These are phyloP conservation scores for Hippophae rhamnoides DNA, from an alignment of 306 rosid species.

Conservation along the genomic window DNA sequence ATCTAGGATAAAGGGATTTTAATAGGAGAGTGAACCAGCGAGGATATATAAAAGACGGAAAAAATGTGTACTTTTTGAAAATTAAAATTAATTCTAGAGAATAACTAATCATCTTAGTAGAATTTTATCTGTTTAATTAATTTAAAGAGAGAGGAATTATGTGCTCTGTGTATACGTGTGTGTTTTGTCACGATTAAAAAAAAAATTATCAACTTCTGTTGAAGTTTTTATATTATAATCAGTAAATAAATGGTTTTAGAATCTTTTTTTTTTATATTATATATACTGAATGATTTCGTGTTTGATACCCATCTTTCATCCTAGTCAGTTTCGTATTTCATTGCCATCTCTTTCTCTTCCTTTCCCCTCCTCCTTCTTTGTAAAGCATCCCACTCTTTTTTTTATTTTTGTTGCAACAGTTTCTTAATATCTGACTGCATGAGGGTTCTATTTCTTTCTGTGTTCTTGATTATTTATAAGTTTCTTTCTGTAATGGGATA, in stretches of 20 bases:
- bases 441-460: constrained; percentile 20
- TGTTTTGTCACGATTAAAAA: constrained; percentile 34
- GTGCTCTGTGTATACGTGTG: constrained; percentile 17
- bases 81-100: background rate
- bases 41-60: background rate
- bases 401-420: constrained; percentile 7
- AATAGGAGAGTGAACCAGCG: too few species aligned
- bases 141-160: constrained; percentile 8
- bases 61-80: background rate
- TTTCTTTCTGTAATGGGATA: constrained; percentile 1
- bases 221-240: constrained; percentile 16
- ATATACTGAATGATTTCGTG: constrained; percentile 20
- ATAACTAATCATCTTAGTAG: too few species aligned
- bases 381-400: constrained; percentile 13
- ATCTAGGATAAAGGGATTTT: constrained; percentile 20
- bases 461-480: constrained; percentile 17
- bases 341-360: too few species aligned
- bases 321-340: constrained; percentile 39
- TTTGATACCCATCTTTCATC: constrained; percentile 32
- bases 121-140: constrained; percentile 12
- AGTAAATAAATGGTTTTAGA: constrained; percentile 14
- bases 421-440: constrained; percentile 23
- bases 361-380: constrained; percentile 21
- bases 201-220: constrained; percentile 27
- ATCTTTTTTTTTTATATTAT: constrained; percentile 15